Evolutionary conservation across 164 flowering plant genomes (phyloP), one percentile per base, ranked within the genome.

Genomic region (Taxillus chinensis): DNA sequence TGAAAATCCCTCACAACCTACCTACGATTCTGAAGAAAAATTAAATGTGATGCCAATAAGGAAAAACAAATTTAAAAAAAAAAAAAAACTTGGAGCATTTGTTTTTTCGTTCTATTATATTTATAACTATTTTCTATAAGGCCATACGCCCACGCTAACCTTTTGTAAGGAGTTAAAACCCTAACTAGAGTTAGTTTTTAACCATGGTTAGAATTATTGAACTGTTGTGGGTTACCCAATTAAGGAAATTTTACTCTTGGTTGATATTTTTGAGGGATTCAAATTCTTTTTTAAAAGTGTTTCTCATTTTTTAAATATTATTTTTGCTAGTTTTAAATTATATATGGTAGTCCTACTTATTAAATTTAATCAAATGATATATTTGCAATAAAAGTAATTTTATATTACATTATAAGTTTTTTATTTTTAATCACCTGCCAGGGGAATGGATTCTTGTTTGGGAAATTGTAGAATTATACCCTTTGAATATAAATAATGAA

Each of bases 141-240:
- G 57, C 39, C 57, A 54, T 54, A 27, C 17, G 39, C 39, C 37
- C 17, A 9, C 17, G 39, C 39, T 54, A 54, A 9, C 57, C 16
- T 54, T 54, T 17, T 54, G 57, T 54, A 54, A 17, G 37, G 39
- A 39, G 57, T 39, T 13, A 54, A 54, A 54, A 54, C 39, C 57
- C 57, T 54, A 54, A 54, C 57, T 39, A 54, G 39, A 39, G 57
- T 54, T 54, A 54, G 3, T 17, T 54, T 54, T 54, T 27, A 54
- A 54, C 57, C 5, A 39, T 27, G 9, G 57, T 54, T 54, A 54
- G 37, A 9, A 15, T n/a, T n/a, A 15, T 15, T n/a, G 37, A n/a
- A 52, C 27, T n/a, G 0, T 52, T 43, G 10, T 17, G 5, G 8
- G 37, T 52, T 52, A 4, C 7, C 57, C 10, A 54, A 17, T 5